A percentile compares a stretch with the other conserved stretches of the same genome.
phyloP scores from a whole-genome alignment of 2,329 filamentous ascomycete species.

The Epichloe elymi region DNA sequence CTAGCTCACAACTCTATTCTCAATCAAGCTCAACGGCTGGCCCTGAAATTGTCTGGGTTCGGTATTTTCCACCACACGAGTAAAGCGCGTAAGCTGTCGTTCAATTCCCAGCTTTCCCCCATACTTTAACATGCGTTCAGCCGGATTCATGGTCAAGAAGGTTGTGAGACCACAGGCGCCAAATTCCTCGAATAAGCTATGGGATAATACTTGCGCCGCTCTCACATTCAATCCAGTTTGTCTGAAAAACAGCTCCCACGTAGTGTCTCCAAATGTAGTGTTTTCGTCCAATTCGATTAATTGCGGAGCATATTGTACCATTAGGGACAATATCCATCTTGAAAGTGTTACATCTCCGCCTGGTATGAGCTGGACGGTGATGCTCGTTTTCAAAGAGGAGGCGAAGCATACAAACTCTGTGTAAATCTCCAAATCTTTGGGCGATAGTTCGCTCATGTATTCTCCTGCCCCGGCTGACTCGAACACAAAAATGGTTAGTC shows the following conservation, averaged over 20 bases:
- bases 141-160: slow-evolving; percentile 18
- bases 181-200: slow-evolving; percentile 13
- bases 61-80: background rate
- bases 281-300: slow-evolving; percentile 17
- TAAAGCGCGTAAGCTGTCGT: slow-evolving; percentile 8
- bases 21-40: background rate
- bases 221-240: slow-evolving; percentile 23
- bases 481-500: slow-evolving; percentile 55
- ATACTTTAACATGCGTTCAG: slow-evolving; percentile 14
- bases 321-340: slow-evolving; percentile 39
- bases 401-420: slow-evolving; percentile 38
- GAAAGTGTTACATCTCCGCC: slow-evolving; percentile 37
- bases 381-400: slow-evolving; percentile 22
- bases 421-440: slow-evolving; percentile 31
- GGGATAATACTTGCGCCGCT: slow-evolving; percentile 22
- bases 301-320: slow-evolving; percentile 30
- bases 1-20: background rate
- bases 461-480: slow-evolving; percentile 33
- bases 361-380: slow-evolving; percentile 33
- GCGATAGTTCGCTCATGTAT: slow-evolving; percentile 22
- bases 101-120: slow-evolving; percentile 14
- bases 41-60: background rate
- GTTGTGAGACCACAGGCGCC: slow-evolving; percentile 15
- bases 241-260: slow-evolving; percentile 25
- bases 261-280: slow-evolving; percentile 26